A percentile compares a stretch with the other conserved stretches of the same genome.
Conservation (phyloP, 768 basidiomycete genomes). For the Collybia nuda region DNA sequence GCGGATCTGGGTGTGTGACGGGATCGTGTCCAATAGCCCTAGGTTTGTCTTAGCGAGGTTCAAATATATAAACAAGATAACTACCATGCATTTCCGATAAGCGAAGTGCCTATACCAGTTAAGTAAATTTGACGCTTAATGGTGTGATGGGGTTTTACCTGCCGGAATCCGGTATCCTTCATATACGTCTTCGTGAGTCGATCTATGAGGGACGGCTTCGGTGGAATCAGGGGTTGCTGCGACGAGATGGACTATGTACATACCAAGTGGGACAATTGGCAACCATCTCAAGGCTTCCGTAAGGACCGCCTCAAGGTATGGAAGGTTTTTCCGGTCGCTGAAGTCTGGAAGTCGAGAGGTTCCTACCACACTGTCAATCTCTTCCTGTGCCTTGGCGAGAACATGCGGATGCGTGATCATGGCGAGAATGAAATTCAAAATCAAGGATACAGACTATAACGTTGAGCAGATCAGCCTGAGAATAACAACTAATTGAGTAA, state of each 20-base stretch:
- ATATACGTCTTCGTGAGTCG: conserved; percentile 6
- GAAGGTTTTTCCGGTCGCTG: conserved; percentile 8
- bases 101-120: too few species aligned
- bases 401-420: too few species aligned
- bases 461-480: too few species aligned
- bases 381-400: conserved; percentile 2
- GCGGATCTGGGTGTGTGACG: conserved; percentile 13
- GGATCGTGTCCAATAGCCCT: conserved; percentile 6
- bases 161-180: conserved; percentile 6
- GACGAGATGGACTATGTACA: neutral
- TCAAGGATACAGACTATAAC: too few species aligned
- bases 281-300: conserved; percentile 8
- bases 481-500: neutral
- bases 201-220: conserved; percentile 3
- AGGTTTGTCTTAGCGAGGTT: neutral
- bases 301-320: conserved; percentile 11
- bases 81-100: too few species aligned
- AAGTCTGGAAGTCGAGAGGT: conserved; percentile 11
- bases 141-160: too few species aligned
- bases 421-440: too few species aligned
- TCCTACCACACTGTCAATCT: conserved; percentile 13
- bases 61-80: too few species aligned
- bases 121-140: too few species aligned
- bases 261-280: neutral
- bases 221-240: neutral